Base-by-base conservation (phyloP, 2,329 filamentous ascomycete species). In the Monosporascus sp. region DNA sequence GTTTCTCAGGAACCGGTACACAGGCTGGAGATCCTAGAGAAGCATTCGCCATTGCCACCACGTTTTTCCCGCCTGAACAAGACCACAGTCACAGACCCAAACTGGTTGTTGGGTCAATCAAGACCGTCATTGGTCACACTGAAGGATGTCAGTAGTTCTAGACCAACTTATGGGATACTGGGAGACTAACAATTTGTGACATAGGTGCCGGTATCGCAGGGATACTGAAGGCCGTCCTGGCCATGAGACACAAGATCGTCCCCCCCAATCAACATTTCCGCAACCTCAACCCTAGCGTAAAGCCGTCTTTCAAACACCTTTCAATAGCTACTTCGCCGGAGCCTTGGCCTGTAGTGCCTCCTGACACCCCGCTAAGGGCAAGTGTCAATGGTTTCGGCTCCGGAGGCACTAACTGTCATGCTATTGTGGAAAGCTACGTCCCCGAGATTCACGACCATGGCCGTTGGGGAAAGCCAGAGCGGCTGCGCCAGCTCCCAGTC, bases 191-290 rank as follows among this genome's bases (percentile, higher is more conserved):
- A 24, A 24, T 24, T 24, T 24, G 24, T 24, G 24, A 24, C 24
- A 24, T 24, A 1, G 52, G 53, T 3, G 61, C 63, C 0, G 63
- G 63, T 0, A 17, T 66, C 6, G 60, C 64, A 6, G 62, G 54
- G 1, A 2, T 66, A 1, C 15, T 66, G 3, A 63, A 62, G 20
- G 56, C 58, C 4, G 46, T 49, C 1, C 26, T 57, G 5, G 55
- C 59, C 0, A 7, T 66, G 0, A 51, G 61, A n/a, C 15, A 58
- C 24, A 28, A 44, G 1, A 40, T 18, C 0, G 51, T 65, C 11
- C 60, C 68, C 0, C 67, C 68, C 1, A 72, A 71, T 28, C 48
- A 65, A 7, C 59, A 55, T 8, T 65, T 72, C 49, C 51, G 65
- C 3, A 48, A 52, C 9, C 52, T 68, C 1, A 70, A 63, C 49